Percentiles rank a stretch among this genome's conserved stretches.
These are phyloP conservation scores for Viridothelium virens DNA, from an alignment of 495 filamentous ascomycete genomes.

Conservation along the genomic window DNA sequence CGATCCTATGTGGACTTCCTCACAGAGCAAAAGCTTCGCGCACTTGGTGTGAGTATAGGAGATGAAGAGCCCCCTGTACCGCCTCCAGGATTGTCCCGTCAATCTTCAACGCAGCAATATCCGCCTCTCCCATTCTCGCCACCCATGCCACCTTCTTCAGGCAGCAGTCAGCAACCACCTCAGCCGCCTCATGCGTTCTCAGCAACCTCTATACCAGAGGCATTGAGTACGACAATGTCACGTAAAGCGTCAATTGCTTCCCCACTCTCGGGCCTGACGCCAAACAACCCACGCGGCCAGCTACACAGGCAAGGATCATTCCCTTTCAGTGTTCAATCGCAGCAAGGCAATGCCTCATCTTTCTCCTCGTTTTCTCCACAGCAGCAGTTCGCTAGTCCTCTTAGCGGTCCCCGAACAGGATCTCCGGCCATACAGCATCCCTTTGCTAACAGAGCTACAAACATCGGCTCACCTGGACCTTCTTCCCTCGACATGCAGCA, in stretches of 20 bases:
- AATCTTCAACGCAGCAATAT: slow-evolving; percentile 52
- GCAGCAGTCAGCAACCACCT: slow-evolving; percentile 44
- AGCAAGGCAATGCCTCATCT: neutral
- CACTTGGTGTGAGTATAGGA: slow-evolving; percentile 73
- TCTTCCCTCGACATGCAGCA: slow-evolving; percentile 21
- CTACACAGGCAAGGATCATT: slow-evolving; percentile 38
- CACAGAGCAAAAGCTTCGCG: slow-evolving; percentile 82
- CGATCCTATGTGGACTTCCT: slow-evolving; percentile 70
- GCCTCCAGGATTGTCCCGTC: slow-evolving; percentile 45
- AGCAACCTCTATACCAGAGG: slow-evolving; percentile 44
- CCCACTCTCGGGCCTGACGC: slow-evolving; percentile 26
- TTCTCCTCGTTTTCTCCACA: slow-evolving; percentile 19
- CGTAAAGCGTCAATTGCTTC: slow-evolving; percentile 31
- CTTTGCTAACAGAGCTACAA: neutral
- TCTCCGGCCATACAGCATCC: slow-evolving; percentile 23
- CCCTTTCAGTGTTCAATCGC: slow-evolving; percentile 13
- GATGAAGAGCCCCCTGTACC: slow-evolving; percentile 57
- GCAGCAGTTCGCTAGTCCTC: slow-evolving; percentile 26
- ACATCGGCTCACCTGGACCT: neutral
- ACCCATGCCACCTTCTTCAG: slow-evolving; percentile 57
- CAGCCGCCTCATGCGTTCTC: slow-evolving; percentile 52
- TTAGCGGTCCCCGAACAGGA: slow-evolving; percentile 13
- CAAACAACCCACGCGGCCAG: slow-evolving; percentile 30
- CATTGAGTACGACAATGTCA: neutral
- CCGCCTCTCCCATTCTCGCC: slow-evolving; percentile 65